phyloP scores from a whole-genome alignment of 2,329 filamentous ascomycete genomes.

The Cercospora zeina region DNA sequence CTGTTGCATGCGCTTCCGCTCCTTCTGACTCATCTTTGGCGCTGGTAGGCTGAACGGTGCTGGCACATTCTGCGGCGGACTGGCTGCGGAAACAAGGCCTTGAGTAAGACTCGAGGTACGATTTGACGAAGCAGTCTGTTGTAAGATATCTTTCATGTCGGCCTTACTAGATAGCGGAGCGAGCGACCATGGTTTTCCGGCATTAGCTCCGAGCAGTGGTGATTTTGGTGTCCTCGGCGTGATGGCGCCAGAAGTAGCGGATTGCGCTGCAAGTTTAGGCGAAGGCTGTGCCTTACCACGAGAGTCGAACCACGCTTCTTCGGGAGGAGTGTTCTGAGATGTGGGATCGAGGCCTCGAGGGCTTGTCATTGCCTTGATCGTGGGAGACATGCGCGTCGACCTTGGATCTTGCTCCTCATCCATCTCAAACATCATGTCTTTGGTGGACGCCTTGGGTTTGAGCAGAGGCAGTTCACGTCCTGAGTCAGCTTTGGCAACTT shows the following conservation, averaged over 20 bases:
- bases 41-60: constrained; percentile 40
- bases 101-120: constrained; percentile 49
- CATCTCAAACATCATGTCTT: constrained; percentile 91
- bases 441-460: constrained; percentile 65
- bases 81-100: constrained; percentile 39
- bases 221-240: constrained; percentile 39
- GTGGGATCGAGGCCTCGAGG: constrained; percentile 34
- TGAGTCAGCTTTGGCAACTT: constrained; percentile 42
- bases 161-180: constrained; percentile 59
- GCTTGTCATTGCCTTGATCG: constrained; percentile 33
- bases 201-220: constrained; percentile 30
- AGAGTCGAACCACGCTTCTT: constrained; percentile 45
- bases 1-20: constrained; percentile 80
- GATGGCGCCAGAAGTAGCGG: constrained; percentile 35
- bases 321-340: constrained; percentile 29
- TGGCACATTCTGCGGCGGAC: constrained; percentile 24
- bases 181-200: constrained; percentile 55
- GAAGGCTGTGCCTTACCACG: constrained; percentile 43
- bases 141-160: constrained; percentile 76
- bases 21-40: constrained; percentile 81
- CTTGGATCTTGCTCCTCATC: constrained; percentile 64
- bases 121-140: constrained; percentile 53
- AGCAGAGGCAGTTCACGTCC: constrained; percentile 53
- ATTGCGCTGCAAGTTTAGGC: constrained; percentile 33
- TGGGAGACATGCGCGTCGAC: constrained; percentile 31